Evolutionary conservation across 345 rosid species (phyloP), one percentile per base, ranked within the genome.

Genomic region (Linum usitatissimum): DNA sequence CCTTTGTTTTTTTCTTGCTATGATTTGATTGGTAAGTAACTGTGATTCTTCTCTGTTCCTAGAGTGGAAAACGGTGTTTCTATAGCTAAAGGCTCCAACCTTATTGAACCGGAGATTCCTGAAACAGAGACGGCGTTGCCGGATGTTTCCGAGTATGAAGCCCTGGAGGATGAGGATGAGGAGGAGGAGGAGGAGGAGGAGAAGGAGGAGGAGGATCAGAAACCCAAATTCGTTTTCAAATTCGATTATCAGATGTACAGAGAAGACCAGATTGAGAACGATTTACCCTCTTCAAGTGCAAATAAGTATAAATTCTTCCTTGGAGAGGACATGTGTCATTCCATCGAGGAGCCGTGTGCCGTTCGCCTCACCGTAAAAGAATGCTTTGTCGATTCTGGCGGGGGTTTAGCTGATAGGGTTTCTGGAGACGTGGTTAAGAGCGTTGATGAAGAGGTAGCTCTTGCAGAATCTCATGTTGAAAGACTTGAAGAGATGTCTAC

Each of bases 221-320:
- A 59, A 3, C 75, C 91, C 13, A 75, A 81, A 20, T 69, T 79
- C 54, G 57, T 76, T 65, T 80, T 87, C 73, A 83, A 90, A 63
- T 92, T 92, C 80, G 71, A 86, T 70, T 92, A 77, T 68, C 95
- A 78, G 66, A 79, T 80, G 8, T 77, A 68, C 20, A 68, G 66
- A 78, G 78, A 28, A 48, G 73, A 73, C 38, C 55, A 59, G 42
- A 42, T 64, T 62, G 58, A 30, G 38, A 70, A 68, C 42, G 63
- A 64, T 15, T 55, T 67, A 13, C 61, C 85, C 54, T 38, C 70
- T 30, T 30, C 73, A 19, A 74, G 65, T 68, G 65, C 70, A 39
- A 70, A 65, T 31, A 87, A 76, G 69, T 79, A 80, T 36, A 81
- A 80, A 34, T 62, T 81, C 53, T 39, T 18, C 40, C 60, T 61